These are phyloP conservation scores for Quambalaria eucalypti DNA, from an alignment of 1,284 basidiomycete species.

Conservation along the genomic window DNA sequence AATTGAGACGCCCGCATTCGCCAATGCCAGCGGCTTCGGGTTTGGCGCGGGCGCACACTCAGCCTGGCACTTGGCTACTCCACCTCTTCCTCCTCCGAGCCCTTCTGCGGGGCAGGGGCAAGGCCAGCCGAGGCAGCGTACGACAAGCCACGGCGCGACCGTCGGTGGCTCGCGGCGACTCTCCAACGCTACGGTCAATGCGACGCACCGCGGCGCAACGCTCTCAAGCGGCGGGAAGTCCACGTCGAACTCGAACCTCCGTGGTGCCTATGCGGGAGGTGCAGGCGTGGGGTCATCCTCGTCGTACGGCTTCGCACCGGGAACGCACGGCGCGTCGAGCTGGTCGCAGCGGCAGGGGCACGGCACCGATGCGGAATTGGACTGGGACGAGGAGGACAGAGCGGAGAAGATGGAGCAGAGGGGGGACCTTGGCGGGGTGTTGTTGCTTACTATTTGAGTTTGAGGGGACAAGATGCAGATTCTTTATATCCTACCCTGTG, in stretches of 20 bases:
- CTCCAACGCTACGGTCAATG: neutral
- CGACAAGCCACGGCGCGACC: neutral
- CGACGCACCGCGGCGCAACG: neutral
- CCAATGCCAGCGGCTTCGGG: neutral
- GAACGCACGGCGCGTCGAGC: neutral
- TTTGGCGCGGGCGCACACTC: neutral
- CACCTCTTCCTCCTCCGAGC: neutral
- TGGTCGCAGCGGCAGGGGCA: neutral
- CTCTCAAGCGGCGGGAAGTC: neutral
- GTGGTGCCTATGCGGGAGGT: neutral
- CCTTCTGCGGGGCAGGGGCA: neutral
- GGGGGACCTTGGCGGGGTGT: neutral
- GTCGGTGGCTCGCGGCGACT: neutral
- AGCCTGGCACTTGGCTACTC: neutral
- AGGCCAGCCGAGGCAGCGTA: too few relatives aligned
- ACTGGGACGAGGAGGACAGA: neutral
- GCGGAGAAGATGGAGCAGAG: neutral
- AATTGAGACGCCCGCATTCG: neutral
- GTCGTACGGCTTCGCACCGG: neutral
- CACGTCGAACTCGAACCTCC: neutral
- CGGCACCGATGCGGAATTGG: too few relatives aligned
- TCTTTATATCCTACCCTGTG: too few relatives aligned
- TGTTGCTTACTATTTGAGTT: neutral
- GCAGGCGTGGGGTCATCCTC: neutral
- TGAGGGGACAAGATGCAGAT: too few relatives aligned